Conservation (phyloP, 768 basidiomycete species). For the Goffeauzyma gilvescens region DNA sequence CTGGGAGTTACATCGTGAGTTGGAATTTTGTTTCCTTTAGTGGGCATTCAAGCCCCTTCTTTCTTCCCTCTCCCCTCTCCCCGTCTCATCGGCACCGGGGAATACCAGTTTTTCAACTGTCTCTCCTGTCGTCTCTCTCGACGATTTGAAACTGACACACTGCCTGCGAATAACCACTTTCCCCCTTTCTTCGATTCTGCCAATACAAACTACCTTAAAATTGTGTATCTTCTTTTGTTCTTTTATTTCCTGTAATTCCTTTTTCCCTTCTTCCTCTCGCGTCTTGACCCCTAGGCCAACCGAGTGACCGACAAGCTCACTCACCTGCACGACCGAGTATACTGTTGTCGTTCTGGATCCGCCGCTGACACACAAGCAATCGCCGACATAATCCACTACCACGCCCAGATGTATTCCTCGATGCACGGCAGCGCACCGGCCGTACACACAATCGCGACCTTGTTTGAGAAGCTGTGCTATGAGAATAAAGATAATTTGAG, state of each 20-base stretch:
- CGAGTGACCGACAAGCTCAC: constrained; percentile 98
- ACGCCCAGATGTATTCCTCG: constrained; percentile 57
- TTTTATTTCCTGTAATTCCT: not conserved
- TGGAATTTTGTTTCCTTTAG: not conserved
- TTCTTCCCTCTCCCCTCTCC: not conserved
- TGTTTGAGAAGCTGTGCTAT: constrained; percentile 79
- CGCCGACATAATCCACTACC: constrained; percentile 72
- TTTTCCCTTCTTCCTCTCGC: not conserved
- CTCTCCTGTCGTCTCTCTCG: not conserved
- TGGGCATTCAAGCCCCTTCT: not conserved
- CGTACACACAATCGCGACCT: constrained; percentile 58
- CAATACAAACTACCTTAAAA: not conserved
- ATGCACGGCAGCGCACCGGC: constrained; percentile 47
- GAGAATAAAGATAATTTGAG: constrained; percentile 72
- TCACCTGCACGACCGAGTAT: constrained; percentile 88
- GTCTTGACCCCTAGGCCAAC: constrained; percentile 52
- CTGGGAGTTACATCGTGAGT: constrained; percentile 82
- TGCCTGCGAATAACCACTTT: too few relatives aligned
- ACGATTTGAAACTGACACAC: too few relatives aligned
- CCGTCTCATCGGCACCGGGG: not conserved
- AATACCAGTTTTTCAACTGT: not conserved
- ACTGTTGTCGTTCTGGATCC: constrained; percentile 96
- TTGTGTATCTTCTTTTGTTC: not conserved
- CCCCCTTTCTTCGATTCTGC: too few relatives aligned
- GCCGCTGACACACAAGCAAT: constrained; percentile 95